These are phyloP conservation scores for Castanea mollissima DNA, from an alignment of 306 rosid species.

Conservation along the genomic window DNA sequence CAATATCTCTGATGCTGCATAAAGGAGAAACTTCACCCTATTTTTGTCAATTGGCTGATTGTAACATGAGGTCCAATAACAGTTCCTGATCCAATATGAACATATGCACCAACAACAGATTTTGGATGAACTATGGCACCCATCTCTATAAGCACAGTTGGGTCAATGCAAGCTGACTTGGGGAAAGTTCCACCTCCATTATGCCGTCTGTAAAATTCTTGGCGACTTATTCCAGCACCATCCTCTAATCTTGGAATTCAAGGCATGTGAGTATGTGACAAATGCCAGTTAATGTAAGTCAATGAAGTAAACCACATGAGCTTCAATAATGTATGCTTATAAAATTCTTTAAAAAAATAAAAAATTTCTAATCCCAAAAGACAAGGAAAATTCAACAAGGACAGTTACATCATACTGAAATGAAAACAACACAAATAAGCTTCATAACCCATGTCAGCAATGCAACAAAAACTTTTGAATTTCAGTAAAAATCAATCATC, in stretches of 20 bases:
- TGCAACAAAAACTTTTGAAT: background rate
- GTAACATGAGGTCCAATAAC: conserved; percentile 73
- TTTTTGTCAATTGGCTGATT: conserved; percentile 59
- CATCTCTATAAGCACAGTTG: conserved; percentile 62
- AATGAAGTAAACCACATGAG: background rate
- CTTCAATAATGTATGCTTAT: background rate
- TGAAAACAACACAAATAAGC: background rate
- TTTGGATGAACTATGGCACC: conserved; percentile 77
- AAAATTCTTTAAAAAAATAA: too few relatives aligned
- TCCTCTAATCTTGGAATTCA: conserved; percentile 47
- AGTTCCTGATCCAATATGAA: conserved; percentile 69
- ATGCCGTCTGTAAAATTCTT: conserved; percentile 59
- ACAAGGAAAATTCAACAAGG: background rate
- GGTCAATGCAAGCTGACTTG: conserved; percentile 58
- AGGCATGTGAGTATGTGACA: conserved; percentile 16
- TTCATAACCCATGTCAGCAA: background rate
- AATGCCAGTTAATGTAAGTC: background rate
- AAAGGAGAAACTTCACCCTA: conserved; percentile 46
- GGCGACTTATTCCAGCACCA: conserved; percentile 17
- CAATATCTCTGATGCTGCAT: background rate
- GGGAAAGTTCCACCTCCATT: conserved; percentile 85
- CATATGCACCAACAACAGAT: conserved; percentile 55
- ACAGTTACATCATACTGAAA: background rate
- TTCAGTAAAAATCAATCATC: background rate
- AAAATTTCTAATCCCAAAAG: background rate